phyloP scores from a whole-genome alignment of 2,329 filamentous ascomycete species.

The Thielaviopsis populi region DNA sequence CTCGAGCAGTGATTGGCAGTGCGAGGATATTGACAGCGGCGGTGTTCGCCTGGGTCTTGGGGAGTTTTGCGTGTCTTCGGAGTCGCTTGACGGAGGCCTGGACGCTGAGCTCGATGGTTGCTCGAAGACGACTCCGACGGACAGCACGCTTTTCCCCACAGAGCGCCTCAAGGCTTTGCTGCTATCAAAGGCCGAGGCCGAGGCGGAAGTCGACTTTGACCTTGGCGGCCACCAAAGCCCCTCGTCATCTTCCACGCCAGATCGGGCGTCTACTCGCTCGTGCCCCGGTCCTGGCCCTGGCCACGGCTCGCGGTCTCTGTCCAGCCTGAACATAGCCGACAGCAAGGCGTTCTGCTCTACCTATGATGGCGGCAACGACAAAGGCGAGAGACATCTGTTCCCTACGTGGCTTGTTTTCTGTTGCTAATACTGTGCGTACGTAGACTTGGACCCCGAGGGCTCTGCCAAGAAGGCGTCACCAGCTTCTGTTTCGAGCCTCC shows the following conservation, averaged over 20 bases:
- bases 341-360: not conserved
- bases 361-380: not conserved
- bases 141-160: not conserved
- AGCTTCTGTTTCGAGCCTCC: not conserved
- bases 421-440: not conserved
- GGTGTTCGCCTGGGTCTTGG: not conserved
- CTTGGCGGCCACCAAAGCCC: not conserved
- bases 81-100: not conserved
- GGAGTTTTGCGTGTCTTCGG: not conserved
- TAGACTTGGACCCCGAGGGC: not conserved
- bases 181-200: not conserved
- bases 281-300: not conserved
- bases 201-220: not conserved
- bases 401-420: not conserved
- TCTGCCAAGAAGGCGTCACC: not conserved
- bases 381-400: not conserved
- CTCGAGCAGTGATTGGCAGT: not conserved
- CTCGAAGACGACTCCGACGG: not conserved
- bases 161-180: not conserved
- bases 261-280: not conserved
- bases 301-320: not conserved
- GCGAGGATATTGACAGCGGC: not conserved
- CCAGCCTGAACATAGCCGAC: not conserved
- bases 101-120: not conserved
- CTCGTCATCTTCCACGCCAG: not conserved